These are phyloP conservation scores for Penicillium concentricum DNA, from an alignment of 2,329 filamentous ascomycete species.

Conservation along the genomic window DNA sequence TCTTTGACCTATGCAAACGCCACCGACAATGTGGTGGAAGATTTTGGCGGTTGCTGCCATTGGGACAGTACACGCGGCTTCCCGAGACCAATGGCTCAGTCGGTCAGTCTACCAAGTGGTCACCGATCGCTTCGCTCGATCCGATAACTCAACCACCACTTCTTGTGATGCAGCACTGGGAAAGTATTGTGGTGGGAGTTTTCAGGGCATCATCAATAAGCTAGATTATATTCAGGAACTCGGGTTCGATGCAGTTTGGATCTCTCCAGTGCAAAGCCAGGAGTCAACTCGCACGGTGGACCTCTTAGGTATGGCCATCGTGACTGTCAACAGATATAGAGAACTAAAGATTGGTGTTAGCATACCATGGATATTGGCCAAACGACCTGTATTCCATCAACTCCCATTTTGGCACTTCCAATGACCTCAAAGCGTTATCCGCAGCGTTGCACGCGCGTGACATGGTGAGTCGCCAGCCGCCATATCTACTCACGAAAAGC, in stretches of 20 bases:
- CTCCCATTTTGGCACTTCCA: slow-evolving; percentile 56
- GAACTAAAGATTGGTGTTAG: slow-evolving; percentile 7
- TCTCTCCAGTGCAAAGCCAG: slow-evolving; percentile 46
- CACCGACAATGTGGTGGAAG: slow-evolving; percentile 10
- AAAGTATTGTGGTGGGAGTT: slow-evolving; percentile 50
- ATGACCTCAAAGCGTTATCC: slow-evolving; percentile 59
- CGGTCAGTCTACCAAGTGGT: slow-evolving; percentile 47
- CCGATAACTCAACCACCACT: slow-evolving; percentile 37
- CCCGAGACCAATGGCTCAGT: slow-evolving; percentile 37
- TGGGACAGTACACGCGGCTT: slow-evolving; percentile 20
- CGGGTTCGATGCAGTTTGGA: slow-evolving; percentile 52
- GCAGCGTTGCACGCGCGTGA: slow-evolving; percentile 54
- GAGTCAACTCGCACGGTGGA: slow-evolving; percentile 35
- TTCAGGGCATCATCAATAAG: slow-evolving; percentile 45
- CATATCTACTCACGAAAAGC: background rate
- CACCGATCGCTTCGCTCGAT: slow-evolving; percentile 45
- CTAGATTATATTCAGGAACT: slow-evolving; percentile 51
- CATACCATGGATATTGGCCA: slow-evolving; percentile 12
- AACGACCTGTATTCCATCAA: slow-evolving; percentile 52
- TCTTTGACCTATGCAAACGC: slow-evolving; percentile 6
- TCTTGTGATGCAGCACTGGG: slow-evolving; percentile 25
- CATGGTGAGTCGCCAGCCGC: slow-evolving; percentile 34
- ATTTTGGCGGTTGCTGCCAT: slow-evolving; percentile 8
- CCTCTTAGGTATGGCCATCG: slow-evolving; percentile 41
- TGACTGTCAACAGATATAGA: slow-evolving; percentile 50